Percentiles rank a stretch among this genome's conserved stretches.
phyloP scores from a whole-genome alignment of 345 rosid species.

The Combretum micranthum region DNA sequence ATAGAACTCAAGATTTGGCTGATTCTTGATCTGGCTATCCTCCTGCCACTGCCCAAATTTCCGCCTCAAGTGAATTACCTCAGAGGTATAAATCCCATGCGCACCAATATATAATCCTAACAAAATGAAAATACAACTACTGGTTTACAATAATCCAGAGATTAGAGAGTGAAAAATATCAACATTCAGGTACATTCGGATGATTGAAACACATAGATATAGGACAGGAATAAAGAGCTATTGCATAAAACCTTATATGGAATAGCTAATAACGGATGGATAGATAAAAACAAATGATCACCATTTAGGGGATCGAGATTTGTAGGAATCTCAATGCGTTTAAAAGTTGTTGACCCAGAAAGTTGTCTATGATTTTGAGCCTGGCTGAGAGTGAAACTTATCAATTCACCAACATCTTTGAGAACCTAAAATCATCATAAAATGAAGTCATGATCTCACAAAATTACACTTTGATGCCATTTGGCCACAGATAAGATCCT shows the following conservation, averaged over 20 bases:
- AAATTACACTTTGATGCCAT: no score
- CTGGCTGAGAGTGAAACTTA: constrained; percentile 69
- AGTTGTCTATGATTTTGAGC: constrained; percentile 63
- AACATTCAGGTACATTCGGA: constrained; percentile 3
- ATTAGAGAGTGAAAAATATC: background rate
- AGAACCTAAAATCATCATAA: constrained; percentile 51
- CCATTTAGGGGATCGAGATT: constrained; percentile 75
- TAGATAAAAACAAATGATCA: constrained; percentile 13
- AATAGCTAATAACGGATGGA: background rate
- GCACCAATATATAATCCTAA: constrained; percentile 88
- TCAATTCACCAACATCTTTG: constrained; percentile 72
- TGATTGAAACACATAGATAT: background rate
- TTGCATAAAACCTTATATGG: constrained; percentile 1
- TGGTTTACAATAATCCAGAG: background rate
- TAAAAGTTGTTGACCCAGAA: constrained; percentile 76
- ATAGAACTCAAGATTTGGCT: constrained; percentile 63
- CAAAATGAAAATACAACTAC: constrained; percentile 9
- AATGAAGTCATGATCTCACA: background rate
- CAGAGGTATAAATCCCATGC: constrained; percentile 77
- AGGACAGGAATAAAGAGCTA: constrained; percentile 1
- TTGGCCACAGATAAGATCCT: no score
- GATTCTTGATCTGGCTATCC: constrained; percentile 41
- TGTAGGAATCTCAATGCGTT: constrained; percentile 60
- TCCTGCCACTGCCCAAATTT: constrained; percentile 91
- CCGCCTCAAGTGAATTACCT: constrained; percentile 74